These are phyloP conservation scores for Setaria italica DNA, from an alignment of 202 grass and related monocot species.

Conservation along the genomic window DNA sequence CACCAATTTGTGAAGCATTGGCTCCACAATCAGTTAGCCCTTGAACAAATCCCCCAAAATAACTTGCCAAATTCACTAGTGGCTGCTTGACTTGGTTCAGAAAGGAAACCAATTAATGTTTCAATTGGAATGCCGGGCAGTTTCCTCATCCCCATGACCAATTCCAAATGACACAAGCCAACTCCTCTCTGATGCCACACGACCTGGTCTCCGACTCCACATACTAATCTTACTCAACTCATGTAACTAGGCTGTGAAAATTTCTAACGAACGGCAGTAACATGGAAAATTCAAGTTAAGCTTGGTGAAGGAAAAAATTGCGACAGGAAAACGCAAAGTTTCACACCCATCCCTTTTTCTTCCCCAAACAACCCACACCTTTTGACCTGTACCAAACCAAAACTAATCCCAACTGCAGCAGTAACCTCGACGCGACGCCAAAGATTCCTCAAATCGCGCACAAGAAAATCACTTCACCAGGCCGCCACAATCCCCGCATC, in stretches of 20 bases:
- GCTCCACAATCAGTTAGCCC: background rate
- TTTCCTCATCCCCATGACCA: background rate
- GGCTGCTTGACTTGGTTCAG: background rate
- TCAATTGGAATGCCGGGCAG: background rate
- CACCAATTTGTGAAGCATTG: background rate
- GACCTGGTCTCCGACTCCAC: background rate
- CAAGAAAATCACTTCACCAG: background rate
- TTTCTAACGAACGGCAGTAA: background rate
- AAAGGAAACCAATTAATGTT: background rate
- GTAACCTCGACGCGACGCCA: background rate
- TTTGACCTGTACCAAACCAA: constrained; percentile 31
- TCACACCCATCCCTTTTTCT: background rate
- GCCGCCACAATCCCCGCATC: background rate
- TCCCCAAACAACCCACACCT: background rate
- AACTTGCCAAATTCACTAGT: background rate
- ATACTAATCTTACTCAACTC: too few species aligned
- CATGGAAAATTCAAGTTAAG: background rate
- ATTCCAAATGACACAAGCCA: background rate
- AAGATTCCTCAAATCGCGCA: constrained; percentile 19
- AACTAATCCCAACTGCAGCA: constrained; percentile 2
- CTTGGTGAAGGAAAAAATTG: background rate
- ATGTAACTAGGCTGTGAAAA: background rate
- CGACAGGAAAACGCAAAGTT: constrained; percentile 1
- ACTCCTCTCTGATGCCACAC: background rate
- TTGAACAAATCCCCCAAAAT: background rate